A percentile compares a stretch with the other conserved stretches of the same genome.
Evolutionary conservation across 1,284 basidiomycete genomes (phyloP).

Genomic region (Inonotus obliquus): DNA sequence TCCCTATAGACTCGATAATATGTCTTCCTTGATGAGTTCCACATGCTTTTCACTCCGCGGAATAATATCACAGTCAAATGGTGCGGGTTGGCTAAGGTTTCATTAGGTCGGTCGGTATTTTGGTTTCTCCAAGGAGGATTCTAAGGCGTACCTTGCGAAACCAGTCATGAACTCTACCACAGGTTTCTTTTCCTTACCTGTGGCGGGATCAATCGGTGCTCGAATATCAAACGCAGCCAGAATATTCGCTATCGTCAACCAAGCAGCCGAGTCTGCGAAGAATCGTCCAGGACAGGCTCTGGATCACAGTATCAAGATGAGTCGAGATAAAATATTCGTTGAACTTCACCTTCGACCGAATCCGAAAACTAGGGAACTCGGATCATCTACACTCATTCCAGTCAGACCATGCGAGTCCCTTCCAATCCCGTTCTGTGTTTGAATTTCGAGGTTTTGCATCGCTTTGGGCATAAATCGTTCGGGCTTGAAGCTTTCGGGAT

Average conservation of each 20-base stretch:
- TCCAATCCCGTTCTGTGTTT: neutral
- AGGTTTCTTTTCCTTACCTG: conserved; percentile 1
- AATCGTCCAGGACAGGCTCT: conserved; percentile 23
- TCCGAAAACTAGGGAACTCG: conserved; percentile 12
- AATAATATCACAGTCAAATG: conserved; percentile 4
- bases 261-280: conserved; percentile 20
- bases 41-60: conserved; percentile 9
- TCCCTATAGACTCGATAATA: neutral
- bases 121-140: neutral
- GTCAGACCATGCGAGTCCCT: neutral
- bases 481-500: conserved; percentile 19
- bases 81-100: conserved; percentile 5
- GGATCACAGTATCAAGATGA: neutral
- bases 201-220: conserved; percentile 3
- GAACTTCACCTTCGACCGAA: conserved; percentile 14
- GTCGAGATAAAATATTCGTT: neutral
- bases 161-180: conserved; percentile 8
- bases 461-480: conserved; percentile 15
- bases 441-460: neutral
- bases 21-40: neutral
- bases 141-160: conserved; percentile 1
- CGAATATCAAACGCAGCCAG: conserved; percentile 23
- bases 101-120: neutral
- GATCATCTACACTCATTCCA: conserved; percentile 3
- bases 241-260: conserved; percentile 21